Base-by-base conservation (phyloP, 177 flowering plant species). In the Vitis hybrid region DNA sequence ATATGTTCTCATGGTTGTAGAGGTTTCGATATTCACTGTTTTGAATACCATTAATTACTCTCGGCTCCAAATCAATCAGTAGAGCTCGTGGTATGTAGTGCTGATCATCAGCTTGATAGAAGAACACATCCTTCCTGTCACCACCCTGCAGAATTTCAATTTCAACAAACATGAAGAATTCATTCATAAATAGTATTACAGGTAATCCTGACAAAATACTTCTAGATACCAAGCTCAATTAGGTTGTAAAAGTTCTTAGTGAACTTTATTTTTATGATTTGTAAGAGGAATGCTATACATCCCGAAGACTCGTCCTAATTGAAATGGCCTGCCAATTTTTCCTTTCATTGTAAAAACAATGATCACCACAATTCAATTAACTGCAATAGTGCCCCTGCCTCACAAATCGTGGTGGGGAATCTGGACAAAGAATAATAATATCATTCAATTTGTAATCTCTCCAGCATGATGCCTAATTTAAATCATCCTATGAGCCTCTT, bases 31-130 rank as follows among this genome's bases (percentile, higher is more conserved):
- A 96, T 66, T 96, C 99, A 75, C 98, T 81, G 70, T 92, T 96
- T 67, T 96, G 99, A 64, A 96, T 96, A 11, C 97, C 93, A 80
- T 96, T 96, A 24, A 96, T 96, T n/a, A 96, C 99, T 75, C 99
- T 85, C 1, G 99, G 99, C 81, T 96, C 99, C 83, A 96, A 79
- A 82, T 96, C 99, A 56, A 96, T 89, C 70, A 96, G 83, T 17
- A 96, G 84, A 50, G 99, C 98, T 51, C 98, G 81, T 17, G 99
- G 99, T 59, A 96, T 90, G 76, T 96, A 96, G 80, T 96, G 99
- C 71, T 96, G 98, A 75, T 96, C 99, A 81, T 96, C 99, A 66
- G 99, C 99, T 92, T 96, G 99, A 77, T 96, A 96, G 85, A 96
- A 96, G 72, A 96, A 96, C 18, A 96, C 99, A 80, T 96, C 99